Base-by-base conservation (phyloP, 345 rosid genomes). In the Eutrema japonicum region DNA sequence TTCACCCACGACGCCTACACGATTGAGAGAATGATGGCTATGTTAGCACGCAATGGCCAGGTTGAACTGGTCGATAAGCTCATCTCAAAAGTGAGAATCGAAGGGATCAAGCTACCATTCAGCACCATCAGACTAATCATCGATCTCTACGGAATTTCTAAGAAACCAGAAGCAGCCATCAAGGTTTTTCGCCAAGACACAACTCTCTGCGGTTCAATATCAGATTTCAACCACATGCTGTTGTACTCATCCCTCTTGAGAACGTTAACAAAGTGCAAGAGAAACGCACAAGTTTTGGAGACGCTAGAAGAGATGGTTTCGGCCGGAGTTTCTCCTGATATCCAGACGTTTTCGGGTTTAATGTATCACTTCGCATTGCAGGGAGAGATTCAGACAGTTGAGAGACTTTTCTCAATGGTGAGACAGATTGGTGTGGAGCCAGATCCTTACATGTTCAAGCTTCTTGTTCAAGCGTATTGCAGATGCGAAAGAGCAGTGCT, bases 331-430 rank as follows among this genome's bases (percentile, higher is more conserved):
- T 70, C 29, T 82, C 95, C 93, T 0, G 98, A 94, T 82, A 83
- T 82, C 61, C 98, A 87, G 62, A 94, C 98, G 65, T 86, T 89
- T 79, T 86, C 89, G 6, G 98, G 98, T 29, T 82, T 89, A 74
- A 88, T 91, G 83, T 78, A 86, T 81, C 85, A 91, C 77, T 91
- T 94, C 71, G 90, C 93, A 27, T 68, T 79, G 58, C 85, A 81
- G 37, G 96, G 96, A 76, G 96, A 91, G 72, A 83, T 86, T 51
- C 88, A 84, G 64, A 88, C 78, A 61, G 97, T 91, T 49, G 90
- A 91, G 83, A 83, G 78, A 68, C 81, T 94, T 6, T 86, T 85
- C 76, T 72, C 79, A 6, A 84, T 85, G 87, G 90, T 89, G 71
- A 87, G 87, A 79, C 93, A 89, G 85, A 84, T 79, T 58, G 84